A percentile compares a stretch with the other conserved stretches of the same genome.
These are phyloP conservation scores for Eucalyptus sp. DNA, from an alignment of 345 rosid species.

Conservation along the genomic window DNA sequence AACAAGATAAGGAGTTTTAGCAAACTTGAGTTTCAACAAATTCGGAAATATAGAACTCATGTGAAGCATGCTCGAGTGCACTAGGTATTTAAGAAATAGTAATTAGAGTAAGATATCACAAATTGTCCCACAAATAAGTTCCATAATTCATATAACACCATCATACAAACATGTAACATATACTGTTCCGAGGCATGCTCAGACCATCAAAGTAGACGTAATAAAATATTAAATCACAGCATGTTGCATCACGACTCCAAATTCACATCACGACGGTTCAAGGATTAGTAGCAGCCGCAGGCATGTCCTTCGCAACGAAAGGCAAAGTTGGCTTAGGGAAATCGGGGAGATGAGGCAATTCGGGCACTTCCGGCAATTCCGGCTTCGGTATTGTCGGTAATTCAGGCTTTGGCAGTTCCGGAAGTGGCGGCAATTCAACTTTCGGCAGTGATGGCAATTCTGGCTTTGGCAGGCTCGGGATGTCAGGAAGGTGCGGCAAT, in stretches of 20 bases:
- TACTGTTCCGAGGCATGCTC: neutral
- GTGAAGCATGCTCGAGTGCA: neutral
- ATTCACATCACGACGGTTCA: neutral
- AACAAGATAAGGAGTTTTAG: neutral
- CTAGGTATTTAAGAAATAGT: neutral
- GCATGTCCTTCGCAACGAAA: neutral
- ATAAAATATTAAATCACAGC: neutral
- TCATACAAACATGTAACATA: neutral
- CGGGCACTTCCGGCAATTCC: neutral
- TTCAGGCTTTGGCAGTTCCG: neutral
- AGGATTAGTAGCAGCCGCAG: neutral
- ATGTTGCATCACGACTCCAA: neutral
- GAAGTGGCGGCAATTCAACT: neutral
- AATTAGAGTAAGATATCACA: neutral
- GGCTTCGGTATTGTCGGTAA: neutral
- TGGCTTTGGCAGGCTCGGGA: neutral
- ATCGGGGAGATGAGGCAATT: neutral
- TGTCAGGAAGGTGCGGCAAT: neutral
- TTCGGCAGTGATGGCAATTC: neutral
- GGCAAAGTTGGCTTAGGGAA: neutral
- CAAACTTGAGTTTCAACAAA: neutral
- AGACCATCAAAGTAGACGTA: neutral
- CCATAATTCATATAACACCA: neutral
- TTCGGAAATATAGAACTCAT: neutral
- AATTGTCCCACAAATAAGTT: neutral